Evolutionary conservation across 768 basidiomycete genomes (phyloP), one percentile per base, ranked within the genome.

Genomic region (Suillus hirtellus): DNA sequence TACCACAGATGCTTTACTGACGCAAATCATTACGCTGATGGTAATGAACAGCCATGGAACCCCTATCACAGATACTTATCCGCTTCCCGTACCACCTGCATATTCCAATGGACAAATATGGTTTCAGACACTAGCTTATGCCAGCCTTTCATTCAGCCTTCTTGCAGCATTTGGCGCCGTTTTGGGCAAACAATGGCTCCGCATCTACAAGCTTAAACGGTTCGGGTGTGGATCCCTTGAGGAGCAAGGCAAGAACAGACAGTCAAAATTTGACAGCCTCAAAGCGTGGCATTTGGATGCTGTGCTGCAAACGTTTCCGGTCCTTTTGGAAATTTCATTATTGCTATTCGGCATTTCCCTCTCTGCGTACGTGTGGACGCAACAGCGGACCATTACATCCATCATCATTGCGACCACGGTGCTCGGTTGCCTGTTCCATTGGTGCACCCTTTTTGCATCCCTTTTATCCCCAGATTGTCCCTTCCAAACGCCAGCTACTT

Each of bases 131-230:
- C 63, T 68, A 0, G 37, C 63, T 35, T 68, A 67, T 49, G 47
- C 66, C 3, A 66, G 65, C 34, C 66, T 66, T 15, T 34, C 65
- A n/a, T 46, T 52, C 21, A 63, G 65, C 42, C 60, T 67, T 24
- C 60, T 67, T 34, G 66, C 66, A 34, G 66, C 66, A 27, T 56
- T 67, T 21, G 66, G 66, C 17, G 66, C 67, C 3, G 59, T 67
- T 50, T 37, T 67, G 38, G 66, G 66, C 24, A 67, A 67, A 38
- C 66, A 67, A 35, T 67, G 66, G 66, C 60, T 61, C n/a, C 38
- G 50, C 12, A 37, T 59, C 37, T 66, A 58, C 49, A 60, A 37
- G 19, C 59, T 47, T 10, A n/a, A n/a, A 7, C 60, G 60, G n/a
- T 54, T n/a, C 27, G 46, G 40, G 31, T 24, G 40, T 17, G 65